Base-by-base conservation (phyloP, 768 basidiomycete species). In the Tricholoma hemisulphureum region DNA sequence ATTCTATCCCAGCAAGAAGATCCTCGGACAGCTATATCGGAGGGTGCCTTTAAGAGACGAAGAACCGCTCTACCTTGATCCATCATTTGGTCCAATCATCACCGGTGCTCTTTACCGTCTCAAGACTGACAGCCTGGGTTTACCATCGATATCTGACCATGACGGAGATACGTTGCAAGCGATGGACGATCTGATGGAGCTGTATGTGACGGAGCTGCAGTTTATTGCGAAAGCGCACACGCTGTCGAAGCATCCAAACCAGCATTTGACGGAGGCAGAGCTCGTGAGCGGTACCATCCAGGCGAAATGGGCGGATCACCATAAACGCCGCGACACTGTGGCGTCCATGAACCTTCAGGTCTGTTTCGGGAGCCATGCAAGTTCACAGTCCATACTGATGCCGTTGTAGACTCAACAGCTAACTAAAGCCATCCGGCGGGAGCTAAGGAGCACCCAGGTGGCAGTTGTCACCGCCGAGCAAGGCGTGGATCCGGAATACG, bases 261-360 rank as follows among this genome's bases (percentile, higher is more conserved):
- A 66, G 6, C 34, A 65, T 11, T 61, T 79, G 28, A 69, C 78
- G 4, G 77, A 79, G 55, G 72, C 76, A 8, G 77, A 79, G 65
- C 65, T 80, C 0, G 68, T 79, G 11, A 79, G 77, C 31, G 77
- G 77, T 18, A 79, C 78, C 20, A 80, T 79, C 23, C 74, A 77
- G 64, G 77, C 74, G 10, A 74, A 71, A 51, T 79, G 77, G 71
- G 58, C 68, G 6, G 77, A 79, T 62, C 78, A 76, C 59, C 71
- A 73, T 28, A 74, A 72, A 56, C 61, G 78, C 41, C 62, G 71
- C 39, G 77, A 78, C 46, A 73, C 74, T 2, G 72, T 76, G 4
- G 45, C 65, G 14, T 71, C 78, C 20, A 80, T 79, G 77, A 79
- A 79, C 57, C 28, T 80, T 21, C 77, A 79, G 75, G 77, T 75